Evolutionary conservation across 1,139 yeast species (phyloP).

Genomic region (Blastobotrys ciferrii): DNA sequence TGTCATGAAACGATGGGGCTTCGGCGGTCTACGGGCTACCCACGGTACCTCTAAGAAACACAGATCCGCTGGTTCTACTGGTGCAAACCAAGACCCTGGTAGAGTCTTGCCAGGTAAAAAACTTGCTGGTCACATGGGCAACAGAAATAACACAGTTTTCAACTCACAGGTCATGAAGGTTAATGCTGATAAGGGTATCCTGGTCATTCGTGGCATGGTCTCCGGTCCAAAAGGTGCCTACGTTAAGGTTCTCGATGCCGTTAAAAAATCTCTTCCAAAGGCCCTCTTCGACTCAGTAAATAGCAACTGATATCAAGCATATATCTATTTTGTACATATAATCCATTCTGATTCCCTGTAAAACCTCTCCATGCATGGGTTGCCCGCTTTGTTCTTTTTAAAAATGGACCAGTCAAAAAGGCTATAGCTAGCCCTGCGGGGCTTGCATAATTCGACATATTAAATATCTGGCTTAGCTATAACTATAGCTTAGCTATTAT

Average conservation of each 20-base stretch:
- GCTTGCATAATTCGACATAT: too few relatives aligned
- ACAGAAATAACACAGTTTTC: constrained; percentile 65
- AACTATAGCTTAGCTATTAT: too few relatives aligned
- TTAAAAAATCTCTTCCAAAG: constrained; percentile 39
- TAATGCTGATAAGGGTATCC: constrained; percentile 75
- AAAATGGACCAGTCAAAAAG: too few relatives aligned
- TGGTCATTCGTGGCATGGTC: constrained; percentile 83
- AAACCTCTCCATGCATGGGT: too few relatives aligned
- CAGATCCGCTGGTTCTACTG: constrained; percentile 96
- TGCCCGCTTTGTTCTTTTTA: too few relatives aligned
- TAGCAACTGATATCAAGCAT: background rate
- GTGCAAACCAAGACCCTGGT: constrained; percentile 93
- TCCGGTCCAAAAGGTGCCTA: constrained; percentile 84
- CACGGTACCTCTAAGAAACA: constrained; percentile 96
- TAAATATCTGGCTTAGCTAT: too few relatives aligned
- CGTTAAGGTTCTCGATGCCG: constrained; percentile 78
- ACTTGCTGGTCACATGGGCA: constrained; percentile 98
- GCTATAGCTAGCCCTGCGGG: too few relatives aligned
- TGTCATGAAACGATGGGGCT: constrained; percentile 97
- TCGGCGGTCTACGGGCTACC: constrained; percentile 84
- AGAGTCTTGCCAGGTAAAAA: constrained; percentile 95
- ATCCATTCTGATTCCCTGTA: too few relatives aligned
- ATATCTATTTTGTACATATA: background rate
- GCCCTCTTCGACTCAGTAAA: constrained; percentile 9
- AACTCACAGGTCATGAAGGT: constrained; percentile 76